A percentile compares a stretch with the other conserved stretches of the same genome.
Conservation (phyloP, 495 filamentous ascomycete genomes). For the Sphaerosporella brunnea region DNA sequence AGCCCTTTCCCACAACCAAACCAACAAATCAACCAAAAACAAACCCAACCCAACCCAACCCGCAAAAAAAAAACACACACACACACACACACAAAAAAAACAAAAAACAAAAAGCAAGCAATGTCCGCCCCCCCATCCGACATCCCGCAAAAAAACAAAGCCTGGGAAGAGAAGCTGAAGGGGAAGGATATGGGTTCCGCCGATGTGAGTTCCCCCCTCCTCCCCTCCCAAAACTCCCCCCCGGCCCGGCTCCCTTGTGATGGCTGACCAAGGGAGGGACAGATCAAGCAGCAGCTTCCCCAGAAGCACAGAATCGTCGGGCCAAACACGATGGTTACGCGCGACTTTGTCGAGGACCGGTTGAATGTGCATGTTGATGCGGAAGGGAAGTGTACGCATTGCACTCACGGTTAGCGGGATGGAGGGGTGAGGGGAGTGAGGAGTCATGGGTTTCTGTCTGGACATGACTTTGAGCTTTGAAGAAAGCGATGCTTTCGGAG, state of each 20-base stretch:
- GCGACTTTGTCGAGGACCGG: slow-evolving; percentile 15
- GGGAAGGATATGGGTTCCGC: not conserved
- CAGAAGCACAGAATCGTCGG: slow-evolving; percentile 14
- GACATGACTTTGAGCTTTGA: too few relatives aligned
- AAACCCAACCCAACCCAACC: too few relatives aligned
- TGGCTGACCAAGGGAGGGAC: not conserved
- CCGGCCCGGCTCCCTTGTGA: too few relatives aligned
- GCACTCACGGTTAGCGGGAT: slow-evolving; percentile 7
- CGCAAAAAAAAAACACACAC: too few relatives aligned
- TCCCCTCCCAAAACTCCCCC: not conserved
- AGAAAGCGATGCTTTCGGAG: too few relatives aligned
- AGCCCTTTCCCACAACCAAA: too few relatives aligned
- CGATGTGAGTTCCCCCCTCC: not conserved
- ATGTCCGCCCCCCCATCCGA: not conserved
- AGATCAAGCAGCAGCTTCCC: slow-evolving; percentile 15
- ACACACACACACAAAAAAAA: not conserved
- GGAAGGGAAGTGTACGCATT: slow-evolving; percentile 14
- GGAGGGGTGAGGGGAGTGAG: not conserved
- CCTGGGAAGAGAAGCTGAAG: not conserved
- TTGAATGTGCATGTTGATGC: slow-evolving; percentile 20
- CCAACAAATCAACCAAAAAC: too few relatives aligned
- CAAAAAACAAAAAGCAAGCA: not conserved
- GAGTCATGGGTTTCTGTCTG: too few relatives aligned
- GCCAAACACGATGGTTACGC: slow-evolving; percentile 10
- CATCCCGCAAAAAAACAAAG: not conserved